Base-by-base conservation (phyloP, 768 basidiomycete genomes). In the Coprinellus aureogranulatus region DNA sequence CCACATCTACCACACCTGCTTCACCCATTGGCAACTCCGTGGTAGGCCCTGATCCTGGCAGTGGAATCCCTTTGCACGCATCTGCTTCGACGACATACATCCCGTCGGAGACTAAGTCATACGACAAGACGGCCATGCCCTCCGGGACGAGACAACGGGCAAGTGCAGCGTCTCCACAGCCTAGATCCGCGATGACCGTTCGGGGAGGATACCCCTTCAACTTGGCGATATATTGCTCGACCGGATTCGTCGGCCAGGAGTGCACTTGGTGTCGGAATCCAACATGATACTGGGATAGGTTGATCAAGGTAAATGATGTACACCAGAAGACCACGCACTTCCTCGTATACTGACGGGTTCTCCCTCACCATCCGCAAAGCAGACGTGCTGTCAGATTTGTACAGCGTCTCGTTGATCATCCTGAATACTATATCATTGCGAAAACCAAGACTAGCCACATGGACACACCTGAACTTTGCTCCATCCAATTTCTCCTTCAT, bases 211-310 rank as follows among this genome's bases (percentile, higher is more conserved):
- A 89, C 2, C 80, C 71, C 0, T 85, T 82, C 50, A 98, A 78
- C 16, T 71, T 62, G 2, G 81, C 77, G 53, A 89, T 83, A 70
- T 94, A 94, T 68, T 90, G 81, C 28, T 88, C 78, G n/a, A 96
- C 87, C 0, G 97, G 96, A 66, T 97, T 96, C 8, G 86, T 86
- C 1, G 96, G 96, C 97, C 97, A 98, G 2, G 87, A 85, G 52
- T 88, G 82, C 1, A 96, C 93, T 76, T 98, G 94, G 57, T 85
- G 84, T 23, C 94, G 86, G 74, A 98, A 98, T 2, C 95, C 94
- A 42, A 76, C 74, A 71, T 98, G 97, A 68, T 98, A 98, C 95
- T 98, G 34, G 34, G 34, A 6, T n/a, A n/a, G n/a, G n/a, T n/a
- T n/a, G n/a, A n/a, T n/a, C n/a, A n/a, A n/a, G n/a, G n/a, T n/a